A percentile compares a stretch with the other conserved stretches of the same genome.
phyloP scores from a whole-genome alignment of 2,329 filamentous ascomycete species.

The Sarocladium oryzae region DNA sequence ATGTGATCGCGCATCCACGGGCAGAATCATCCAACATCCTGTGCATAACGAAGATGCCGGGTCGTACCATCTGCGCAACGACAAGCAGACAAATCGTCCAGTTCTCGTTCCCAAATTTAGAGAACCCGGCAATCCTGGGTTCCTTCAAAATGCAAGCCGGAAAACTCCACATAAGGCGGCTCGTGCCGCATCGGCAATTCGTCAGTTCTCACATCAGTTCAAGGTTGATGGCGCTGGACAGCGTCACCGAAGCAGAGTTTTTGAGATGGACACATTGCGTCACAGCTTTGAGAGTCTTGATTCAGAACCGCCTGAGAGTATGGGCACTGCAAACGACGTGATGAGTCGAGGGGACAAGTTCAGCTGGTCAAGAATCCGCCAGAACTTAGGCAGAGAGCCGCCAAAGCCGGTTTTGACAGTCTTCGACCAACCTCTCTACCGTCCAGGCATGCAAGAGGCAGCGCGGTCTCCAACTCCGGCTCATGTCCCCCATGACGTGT shows the following conservation, averaged over 20 bases:
- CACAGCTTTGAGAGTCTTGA: slow-evolving; percentile 26
- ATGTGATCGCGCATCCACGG: slow-evolving; percentile 17
- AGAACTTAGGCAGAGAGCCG: slow-evolving; percentile 18
- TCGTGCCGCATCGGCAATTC: slow-evolving; percentile 18
- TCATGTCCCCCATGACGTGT: slow-evolving; percentile 18
- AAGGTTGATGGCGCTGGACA: slow-evolving; percentile 10
- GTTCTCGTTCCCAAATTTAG: slow-evolving; percentile 18
- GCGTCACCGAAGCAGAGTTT: slow-evolving; percentile 11
- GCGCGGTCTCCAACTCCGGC: neutral
- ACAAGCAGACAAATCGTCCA: slow-evolving; percentile 15
- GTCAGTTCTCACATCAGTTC: slow-evolving; percentile 22
- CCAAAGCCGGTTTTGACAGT: slow-evolving; percentile 17
- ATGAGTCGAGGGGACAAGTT: slow-evolving; percentile 13
- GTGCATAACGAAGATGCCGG: neutral
- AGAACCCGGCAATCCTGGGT: slow-evolving; percentile 5
- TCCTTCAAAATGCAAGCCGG: slow-evolving; percentile 19
- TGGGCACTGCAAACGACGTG: neutral
- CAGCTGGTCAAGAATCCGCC: slow-evolving; percentile 20
- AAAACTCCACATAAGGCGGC: slow-evolving; percentile 15
- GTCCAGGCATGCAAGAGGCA: slow-evolving; percentile 1
- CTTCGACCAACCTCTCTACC: slow-evolving; percentile 19
- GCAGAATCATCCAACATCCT: slow-evolving; percentile 23
- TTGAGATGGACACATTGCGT: slow-evolving; percentile 19
- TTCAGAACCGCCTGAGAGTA: slow-evolving; percentile 16
- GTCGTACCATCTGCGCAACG: slow-evolving; percentile 17